A percentile compares a stretch with the other conserved stretches of the same genome.
Evolutionary conservation across 73 alveolate genomes (phyloP).

Genomic region (Paramecium octaurelia): DNA sequence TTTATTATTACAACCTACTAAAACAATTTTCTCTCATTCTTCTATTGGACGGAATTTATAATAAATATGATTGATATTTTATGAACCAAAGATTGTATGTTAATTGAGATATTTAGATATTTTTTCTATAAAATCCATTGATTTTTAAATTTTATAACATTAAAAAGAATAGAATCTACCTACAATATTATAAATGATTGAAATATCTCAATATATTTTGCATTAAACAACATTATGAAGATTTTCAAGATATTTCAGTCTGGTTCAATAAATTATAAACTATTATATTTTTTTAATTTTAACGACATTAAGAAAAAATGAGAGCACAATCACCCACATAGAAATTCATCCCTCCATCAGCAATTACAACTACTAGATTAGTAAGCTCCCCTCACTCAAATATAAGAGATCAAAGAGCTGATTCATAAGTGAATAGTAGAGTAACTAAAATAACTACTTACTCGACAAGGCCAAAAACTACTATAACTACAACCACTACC

Average conservation of each 20-base stretch:
- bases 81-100: too few relatives aligned
- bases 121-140: too few relatives aligned
- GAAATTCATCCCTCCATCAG: background rate
- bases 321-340: slow-evolving; percentile 28
- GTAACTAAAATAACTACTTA: slow-evolving; percentile 26
- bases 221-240: background rate
- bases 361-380: background rate
- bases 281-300: background rate
- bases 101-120: too few relatives aligned
- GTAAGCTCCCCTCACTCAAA: slow-evolving; percentile 24
- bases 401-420: slow-evolving; percentile 18
- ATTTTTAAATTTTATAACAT: too few relatives aligned
- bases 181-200: too few relatives aligned
- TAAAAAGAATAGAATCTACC: too few relatives aligned
- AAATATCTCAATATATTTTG: too few relatives aligned
- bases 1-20: too few relatives aligned
- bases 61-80: too few relatives aligned
- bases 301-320: background rate
- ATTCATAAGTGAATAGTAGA: slow-evolving; percentile 16
- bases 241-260: background rate
- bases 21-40: too few relatives aligned
- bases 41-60: too few relatives aligned
- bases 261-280: background rate
- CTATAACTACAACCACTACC: slow-evolving; percentile 34
- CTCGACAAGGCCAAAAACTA: slow-evolving; percentile 6